Percentiles rank a stretch among this genome's conserved stretches.
Evolutionary conservation across 2,329 filamentous ascomycete species (phyloP).

Genomic region (Grosmannia serpens): DNA sequence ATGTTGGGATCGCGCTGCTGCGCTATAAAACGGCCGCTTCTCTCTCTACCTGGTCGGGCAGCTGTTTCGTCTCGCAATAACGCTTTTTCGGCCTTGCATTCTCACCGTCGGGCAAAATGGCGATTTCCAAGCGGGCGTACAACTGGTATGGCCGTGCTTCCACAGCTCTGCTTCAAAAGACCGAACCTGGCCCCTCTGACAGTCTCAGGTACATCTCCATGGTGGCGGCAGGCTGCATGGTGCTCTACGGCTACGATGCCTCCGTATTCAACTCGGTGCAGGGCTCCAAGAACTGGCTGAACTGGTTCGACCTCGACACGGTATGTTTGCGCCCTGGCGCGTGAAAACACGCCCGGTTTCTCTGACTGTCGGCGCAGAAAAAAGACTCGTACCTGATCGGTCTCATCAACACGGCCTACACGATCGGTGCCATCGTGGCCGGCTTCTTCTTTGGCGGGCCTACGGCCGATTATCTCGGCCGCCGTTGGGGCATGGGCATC

Average conservation of each 20-base stretch:
- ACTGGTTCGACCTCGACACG: conserved; percentile 44
- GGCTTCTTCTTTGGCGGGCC: conserved; percentile 61
- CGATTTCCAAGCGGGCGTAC: no score
- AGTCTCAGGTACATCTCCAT: conserved; percentile 50
- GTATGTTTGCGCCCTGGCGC: background rate
- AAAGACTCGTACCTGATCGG: conserved; percentile 33
- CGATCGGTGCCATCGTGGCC: conserved; percentile 57
- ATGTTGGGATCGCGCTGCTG: no score
- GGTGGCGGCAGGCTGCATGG: conserved; percentile 63
- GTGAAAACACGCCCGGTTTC: no score
- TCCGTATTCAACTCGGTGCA: conserved; percentile 64
- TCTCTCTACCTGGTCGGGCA: no score
- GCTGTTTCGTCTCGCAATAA: no score
- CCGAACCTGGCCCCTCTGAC: background rate
- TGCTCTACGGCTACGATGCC: conserved; percentile 64
- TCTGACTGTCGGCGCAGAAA: conserved; percentile 16
- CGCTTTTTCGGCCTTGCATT: no score
- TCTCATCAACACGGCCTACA: conserved; percentile 56
- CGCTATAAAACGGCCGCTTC: no score
- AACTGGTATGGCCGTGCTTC: no score
- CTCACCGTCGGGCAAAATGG: no score
- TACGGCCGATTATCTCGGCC: conserved; percentile 46
- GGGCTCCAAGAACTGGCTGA: conserved; percentile 54
- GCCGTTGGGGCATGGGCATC: conserved; percentile 52
- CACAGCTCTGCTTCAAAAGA: no score